phyloP scores from a whole-genome alignment of 1,284 basidiomycete genomes.

The Trametes hirsuta region DNA sequence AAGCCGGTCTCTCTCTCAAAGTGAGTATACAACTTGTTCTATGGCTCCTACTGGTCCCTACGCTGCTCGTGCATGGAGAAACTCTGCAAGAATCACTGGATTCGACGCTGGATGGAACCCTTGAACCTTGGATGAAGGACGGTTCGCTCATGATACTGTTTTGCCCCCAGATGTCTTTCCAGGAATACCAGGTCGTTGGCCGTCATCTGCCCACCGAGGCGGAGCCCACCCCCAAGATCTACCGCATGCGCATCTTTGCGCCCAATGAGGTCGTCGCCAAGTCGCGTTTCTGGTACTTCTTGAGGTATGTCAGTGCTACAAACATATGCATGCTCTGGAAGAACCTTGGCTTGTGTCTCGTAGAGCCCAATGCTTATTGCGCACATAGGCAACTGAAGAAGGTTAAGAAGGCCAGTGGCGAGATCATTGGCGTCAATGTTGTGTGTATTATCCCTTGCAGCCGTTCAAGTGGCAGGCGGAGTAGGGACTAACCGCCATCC shows the following conservation, averaged over 20 bases:
- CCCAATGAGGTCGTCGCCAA: slow-evolving; percentile 99
- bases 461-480: slow-evolving; percentile 85
- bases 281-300: slow-evolving; percentile 99
- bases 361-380: slow-evolving; percentile 11
- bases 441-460: slow-evolving; percentile 84
- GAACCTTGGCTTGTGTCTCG: not conserved
- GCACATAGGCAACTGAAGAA: slow-evolving; percentile 87
- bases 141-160: slow-evolving; percentile 9
- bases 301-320: slow-evolving; percentile 56
- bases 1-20: slow-evolving; percentile 27
- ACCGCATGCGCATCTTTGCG: slow-evolving; percentile 99
- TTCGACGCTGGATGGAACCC: slow-evolving; percentile 23
- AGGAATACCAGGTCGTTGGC: slow-evolving; percentile 97
- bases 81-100: slow-evolving; percentile 12
- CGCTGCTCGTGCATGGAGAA: slow-evolving; percentile 10
- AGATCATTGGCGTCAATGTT: slow-evolving; percentile 98
- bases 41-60: slow-evolving; percentile 1
- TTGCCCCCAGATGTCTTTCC: slow-evolving; percentile 47
- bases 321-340: not conserved
- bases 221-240: slow-evolving; percentile 95
- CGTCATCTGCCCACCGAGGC: slow-evolving; percentile 95
- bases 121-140: slow-evolving; percentile 17
- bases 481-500: slow-evolving; percentile 60
- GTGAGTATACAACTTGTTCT: slow-evolving; percentile 16
- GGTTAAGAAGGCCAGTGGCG: slow-evolving; percentile 99